Percentiles rank a stretch among this genome's conserved stretches.
Conservation (phyloP, 2,329 filamentous ascomycete genomes). For the Penicillium sp. region DNA sequence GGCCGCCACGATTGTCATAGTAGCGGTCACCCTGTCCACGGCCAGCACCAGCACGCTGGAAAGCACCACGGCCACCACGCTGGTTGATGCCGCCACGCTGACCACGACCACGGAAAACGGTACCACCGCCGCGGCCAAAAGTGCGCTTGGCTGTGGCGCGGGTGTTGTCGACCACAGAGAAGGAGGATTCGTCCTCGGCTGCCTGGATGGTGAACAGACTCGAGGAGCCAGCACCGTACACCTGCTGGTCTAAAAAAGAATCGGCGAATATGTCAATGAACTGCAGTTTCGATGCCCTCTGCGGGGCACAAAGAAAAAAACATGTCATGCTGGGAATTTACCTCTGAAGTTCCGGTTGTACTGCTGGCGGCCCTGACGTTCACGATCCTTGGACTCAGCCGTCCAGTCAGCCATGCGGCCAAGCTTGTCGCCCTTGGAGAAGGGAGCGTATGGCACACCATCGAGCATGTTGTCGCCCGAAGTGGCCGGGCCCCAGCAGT, state of each 20-base stretch:
- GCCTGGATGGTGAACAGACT: conserved; percentile 85
- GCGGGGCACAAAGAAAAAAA: conserved; percentile 5
- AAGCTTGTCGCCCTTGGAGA: conserved; percentile 97
- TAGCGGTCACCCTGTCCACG: conserved; percentile 63
- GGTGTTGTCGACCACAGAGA: conserved; percentile 96
- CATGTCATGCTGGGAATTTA: conserved; percentile 41
- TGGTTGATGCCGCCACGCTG: conserved; percentile 74
- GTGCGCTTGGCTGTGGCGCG: conserved; percentile 79
- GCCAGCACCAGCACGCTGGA: conserved; percentile 68
- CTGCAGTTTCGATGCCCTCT: background rate
- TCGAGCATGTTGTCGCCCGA: conserved; percentile 84
- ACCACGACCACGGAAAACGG: conserved; percentile 75
- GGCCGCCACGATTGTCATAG: conserved; percentile 69
- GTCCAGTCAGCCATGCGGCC: conserved; percentile 99
- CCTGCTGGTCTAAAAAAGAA: conserved; percentile 73
- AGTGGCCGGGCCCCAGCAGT: conserved; percentile 82
- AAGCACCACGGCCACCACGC: conserved; percentile 66
- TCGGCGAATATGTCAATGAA: conserved; percentile 10
- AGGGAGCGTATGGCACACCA: conserved; percentile 94
- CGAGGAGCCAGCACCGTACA: conserved; percentile 86
- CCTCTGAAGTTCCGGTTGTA: conserved; percentile 94
- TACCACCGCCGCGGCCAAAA: conserved; percentile 80
- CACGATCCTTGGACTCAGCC: conserved; percentile 71
- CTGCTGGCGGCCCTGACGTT: conserved; percentile 75
- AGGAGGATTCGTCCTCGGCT: conserved; percentile 92